Percentiles rank a stretch among this genome's conserved stretches.
phyloP scores from a whole-genome alignment of 331 rosid species.

The Quercus phellos region DNA sequence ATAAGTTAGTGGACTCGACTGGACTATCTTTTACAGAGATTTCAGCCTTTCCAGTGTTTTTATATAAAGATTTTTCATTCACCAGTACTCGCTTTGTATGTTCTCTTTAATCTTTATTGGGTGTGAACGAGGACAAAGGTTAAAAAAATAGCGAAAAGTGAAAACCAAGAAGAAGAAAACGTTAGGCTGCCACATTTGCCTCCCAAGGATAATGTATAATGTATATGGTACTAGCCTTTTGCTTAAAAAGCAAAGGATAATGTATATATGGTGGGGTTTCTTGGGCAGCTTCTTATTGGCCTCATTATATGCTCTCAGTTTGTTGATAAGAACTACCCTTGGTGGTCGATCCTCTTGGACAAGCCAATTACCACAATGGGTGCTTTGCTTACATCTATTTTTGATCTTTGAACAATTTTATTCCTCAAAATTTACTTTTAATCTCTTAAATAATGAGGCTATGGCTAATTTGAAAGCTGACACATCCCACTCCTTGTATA shows the following conservation, averaged over 20 bases:
- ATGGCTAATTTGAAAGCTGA: too few relatives aligned
- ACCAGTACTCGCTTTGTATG: background rate
- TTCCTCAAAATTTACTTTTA: too few relatives aligned
- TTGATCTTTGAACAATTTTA: too few relatives aligned
- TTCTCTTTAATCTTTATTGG: background rate
- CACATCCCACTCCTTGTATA: too few relatives aligned
- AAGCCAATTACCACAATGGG: background rate
- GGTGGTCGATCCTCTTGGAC: background rate
- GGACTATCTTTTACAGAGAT: constrained; percentile 5
- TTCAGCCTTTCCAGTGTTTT: background rate
- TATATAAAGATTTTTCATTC: background rate
- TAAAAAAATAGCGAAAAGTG: background rate
- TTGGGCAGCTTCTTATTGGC: constrained; percentile 12
- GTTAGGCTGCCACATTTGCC: background rate
- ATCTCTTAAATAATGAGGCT: too few relatives aligned
- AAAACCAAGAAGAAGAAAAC: constrained; percentile 5
- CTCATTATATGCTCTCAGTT: background rate
- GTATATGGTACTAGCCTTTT: too few relatives aligned
- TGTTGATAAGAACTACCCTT: background rate
- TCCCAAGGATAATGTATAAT: background rate
- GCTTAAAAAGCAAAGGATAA: too few relatives aligned
- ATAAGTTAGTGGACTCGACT: constrained; percentile 5
- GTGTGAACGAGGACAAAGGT: constrained; percentile 25
- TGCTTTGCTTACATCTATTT: background rate
- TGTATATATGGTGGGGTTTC: background rate